phyloP scores from a whole-genome alignment of 129 eudicot species.

The Scalesia atractyloides region DNA sequence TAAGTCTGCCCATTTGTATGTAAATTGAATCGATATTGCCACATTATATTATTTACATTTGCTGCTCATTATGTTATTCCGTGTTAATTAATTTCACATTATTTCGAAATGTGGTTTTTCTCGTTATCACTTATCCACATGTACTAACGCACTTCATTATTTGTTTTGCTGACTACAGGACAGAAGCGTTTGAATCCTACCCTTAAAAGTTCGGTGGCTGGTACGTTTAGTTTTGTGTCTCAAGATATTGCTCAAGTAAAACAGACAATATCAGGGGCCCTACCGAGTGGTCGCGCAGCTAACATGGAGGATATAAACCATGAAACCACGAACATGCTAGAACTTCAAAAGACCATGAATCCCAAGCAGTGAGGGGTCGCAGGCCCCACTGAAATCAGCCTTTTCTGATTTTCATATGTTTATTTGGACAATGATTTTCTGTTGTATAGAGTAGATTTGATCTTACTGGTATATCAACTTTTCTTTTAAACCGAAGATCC shows the following conservation, averaged over 20 bases:
- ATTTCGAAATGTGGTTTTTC: neutral
- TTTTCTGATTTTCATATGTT: too few species aligned
- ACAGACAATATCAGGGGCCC: too few species aligned
- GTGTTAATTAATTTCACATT: neutral
- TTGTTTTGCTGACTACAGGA: neutral
- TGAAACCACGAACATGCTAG: too few species aligned
- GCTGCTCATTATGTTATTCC: neutral
- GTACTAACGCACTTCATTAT: neutral
- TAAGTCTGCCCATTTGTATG: neutral
- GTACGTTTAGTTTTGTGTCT: slow-evolving; percentile 18
- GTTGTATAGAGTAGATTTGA: too few species aligned
- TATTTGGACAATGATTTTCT: too few species aligned
- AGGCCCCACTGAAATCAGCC: too few species aligned
- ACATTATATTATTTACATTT: neutral
- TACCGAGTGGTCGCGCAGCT: too few species aligned
- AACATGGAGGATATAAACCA: too few species aligned
- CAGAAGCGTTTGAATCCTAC: slow-evolving; percentile 24
- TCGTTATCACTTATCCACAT: neutral
- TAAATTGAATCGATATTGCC: neutral
- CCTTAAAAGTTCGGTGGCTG: slow-evolving; percentile 42
- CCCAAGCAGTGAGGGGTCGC: too few species aligned
- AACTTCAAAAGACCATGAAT: too few species aligned
- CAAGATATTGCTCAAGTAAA: too few species aligned
- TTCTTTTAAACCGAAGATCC: neutral
- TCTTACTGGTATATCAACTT: too few species aligned